phyloP scores from a whole-genome alignment of 257 asterid species.

The Schizonepeta tenuifolia region DNA sequence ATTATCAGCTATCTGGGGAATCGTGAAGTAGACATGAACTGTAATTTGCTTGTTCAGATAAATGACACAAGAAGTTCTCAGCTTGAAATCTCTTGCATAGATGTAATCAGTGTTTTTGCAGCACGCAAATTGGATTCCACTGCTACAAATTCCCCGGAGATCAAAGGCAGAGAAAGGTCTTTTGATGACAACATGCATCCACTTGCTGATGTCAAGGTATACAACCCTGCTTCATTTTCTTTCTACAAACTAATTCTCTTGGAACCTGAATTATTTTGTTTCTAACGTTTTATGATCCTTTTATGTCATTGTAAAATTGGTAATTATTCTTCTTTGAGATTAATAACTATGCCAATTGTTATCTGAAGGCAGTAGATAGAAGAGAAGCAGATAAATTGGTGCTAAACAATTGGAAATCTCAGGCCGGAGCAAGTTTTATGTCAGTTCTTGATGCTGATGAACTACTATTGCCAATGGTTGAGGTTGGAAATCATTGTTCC shows the following conservation, averaged over 20 bases:
- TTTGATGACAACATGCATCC: conserved; percentile 39
- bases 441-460: conserved; percentile 64
- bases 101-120: conserved; percentile 49
- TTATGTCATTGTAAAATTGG: background rate
- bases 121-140: conserved; percentile 44
- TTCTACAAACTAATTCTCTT: background rate
- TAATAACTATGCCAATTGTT: conserved; percentile 24
- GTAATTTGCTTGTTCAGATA: conserved; percentile 56
- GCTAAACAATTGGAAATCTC: conserved; percentile 85
- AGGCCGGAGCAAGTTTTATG: conserved; percentile 52
- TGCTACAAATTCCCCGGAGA: conserved; percentile 37
- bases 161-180: conserved; percentile 32
- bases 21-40: conserved; percentile 41
- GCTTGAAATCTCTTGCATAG: conserved; percentile 64
- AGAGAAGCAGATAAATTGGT: conserved; percentile 65
- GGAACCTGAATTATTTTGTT: background rate
- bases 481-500: conserved; percentile 68
- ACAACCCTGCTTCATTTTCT: conserved; percentile 17
- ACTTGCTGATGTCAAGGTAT: conserved; percentile 41
- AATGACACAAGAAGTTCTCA: conserved; percentile 64
- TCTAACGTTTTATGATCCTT: background rate
- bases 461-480: conserved; percentile 58
- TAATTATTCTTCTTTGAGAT: conserved; percentile 8
- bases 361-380: conserved; percentile 41
- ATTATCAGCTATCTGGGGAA: conserved; percentile 41